These are phyloP conservation scores for Monilinia aucupariae DNA, from an alignment of 2,329 filamentous ascomycete species.

Conservation along the genomic window DNA sequence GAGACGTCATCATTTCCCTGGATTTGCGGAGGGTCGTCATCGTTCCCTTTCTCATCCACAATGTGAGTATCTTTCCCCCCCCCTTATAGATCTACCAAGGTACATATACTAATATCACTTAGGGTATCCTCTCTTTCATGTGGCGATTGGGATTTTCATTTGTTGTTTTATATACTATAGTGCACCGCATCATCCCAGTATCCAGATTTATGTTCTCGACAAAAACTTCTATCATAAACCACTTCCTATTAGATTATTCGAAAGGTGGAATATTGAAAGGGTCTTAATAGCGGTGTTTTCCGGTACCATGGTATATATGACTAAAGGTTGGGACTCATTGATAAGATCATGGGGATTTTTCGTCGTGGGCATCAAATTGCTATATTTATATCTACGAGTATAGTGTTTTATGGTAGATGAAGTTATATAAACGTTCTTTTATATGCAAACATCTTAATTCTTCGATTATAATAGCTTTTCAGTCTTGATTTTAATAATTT, in stretches of 20 bases:
- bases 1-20: not conserved
- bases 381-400: too few species aligned
- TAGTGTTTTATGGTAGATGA: too few species aligned
- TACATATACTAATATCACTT: not conserved
- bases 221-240: not conserved
- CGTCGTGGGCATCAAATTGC: too few species aligned
- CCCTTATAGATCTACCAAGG: not conserved
- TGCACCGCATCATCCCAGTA: not conserved
- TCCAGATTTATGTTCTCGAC: too few species aligned
- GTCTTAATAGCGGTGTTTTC: not conserved
- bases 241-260: not conserved
- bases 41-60: constrained; percentile 1
- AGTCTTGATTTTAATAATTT: too few species aligned
- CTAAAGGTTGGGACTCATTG: not conserved
- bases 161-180: not conserved
- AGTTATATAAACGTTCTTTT: too few species aligned
- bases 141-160: not conserved
- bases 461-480: too few species aligned
- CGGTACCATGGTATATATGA: too few species aligned
- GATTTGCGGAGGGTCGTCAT: not conserved
- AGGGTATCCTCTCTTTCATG: constrained; percentile 9
- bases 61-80: not conserved
- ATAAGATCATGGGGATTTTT: not conserved
- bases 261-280: not conserved
- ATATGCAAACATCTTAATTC: too few species aligned